A percentile compares a stretch with the other conserved stretches of the same genome.
Evolutionary conservation across 2,329 filamentous ascomycete genomes (phyloP).

Genomic region (Cordyceps farinosa): DNA sequence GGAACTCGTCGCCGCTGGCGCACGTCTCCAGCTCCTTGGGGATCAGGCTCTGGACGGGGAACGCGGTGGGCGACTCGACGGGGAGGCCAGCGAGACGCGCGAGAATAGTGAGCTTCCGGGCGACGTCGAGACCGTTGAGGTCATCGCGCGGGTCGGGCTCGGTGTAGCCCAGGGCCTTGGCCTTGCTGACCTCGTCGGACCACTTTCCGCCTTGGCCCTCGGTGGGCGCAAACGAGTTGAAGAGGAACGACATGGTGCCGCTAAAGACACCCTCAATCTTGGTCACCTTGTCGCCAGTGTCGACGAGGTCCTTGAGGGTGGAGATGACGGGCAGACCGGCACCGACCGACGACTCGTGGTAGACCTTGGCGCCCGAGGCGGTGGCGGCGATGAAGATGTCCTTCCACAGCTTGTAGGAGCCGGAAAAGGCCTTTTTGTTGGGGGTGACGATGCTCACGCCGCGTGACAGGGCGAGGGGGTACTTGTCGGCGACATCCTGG

Average conservation of each 20-base stretch:
- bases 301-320: slow-evolving; percentile 88
- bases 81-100: slow-evolving; percentile 79
- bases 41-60: slow-evolving; percentile 92
- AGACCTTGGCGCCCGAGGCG: slow-evolving; percentile 72
- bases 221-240: slow-evolving; percentile 92
- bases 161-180: slow-evolving; percentile 89
- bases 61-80: slow-evolving; percentile 78
- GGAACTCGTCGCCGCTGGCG: slow-evolving; percentile 77
- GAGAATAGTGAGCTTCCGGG: slow-evolving; percentile 93
- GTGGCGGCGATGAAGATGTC: slow-evolving; percentile 76
- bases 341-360: slow-evolving; percentile 93
- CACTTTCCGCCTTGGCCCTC: slow-evolving; percentile 73
- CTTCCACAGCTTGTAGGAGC: slow-evolving; percentile 75
- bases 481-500: slow-evolving; percentile 76
- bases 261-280: slow-evolving; percentile 97
- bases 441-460: slow-evolving; percentile 92
- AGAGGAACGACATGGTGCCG: slow-evolving; percentile 95
- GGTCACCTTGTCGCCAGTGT: slow-evolving; percentile 86
- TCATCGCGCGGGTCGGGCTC: slow-evolving; percentile 86
- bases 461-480: slow-evolving; percentile 74
- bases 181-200: slow-evolving; percentile 87
- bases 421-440: slow-evolving; percentile 97
- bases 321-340: slow-evolving; percentile 91
- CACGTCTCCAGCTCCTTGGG: slow-evolving; percentile 79
- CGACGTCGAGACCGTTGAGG: slow-evolving; percentile 83